These are phyloP conservation scores for Termitomyces sp. DNA, from an alignment of 768 basidiomycete genomes.

Conservation along the genomic window DNA sequence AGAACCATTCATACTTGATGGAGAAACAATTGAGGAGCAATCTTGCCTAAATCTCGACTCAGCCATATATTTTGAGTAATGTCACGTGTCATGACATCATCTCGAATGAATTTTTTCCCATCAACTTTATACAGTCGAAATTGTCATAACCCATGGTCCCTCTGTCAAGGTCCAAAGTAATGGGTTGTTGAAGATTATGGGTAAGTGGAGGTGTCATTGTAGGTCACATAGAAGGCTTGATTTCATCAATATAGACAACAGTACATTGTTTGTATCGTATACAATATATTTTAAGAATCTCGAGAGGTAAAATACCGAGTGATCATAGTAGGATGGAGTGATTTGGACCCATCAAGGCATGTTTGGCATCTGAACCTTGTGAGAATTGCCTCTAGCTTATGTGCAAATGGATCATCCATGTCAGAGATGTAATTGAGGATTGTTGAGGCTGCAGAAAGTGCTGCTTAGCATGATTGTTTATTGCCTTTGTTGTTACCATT, in stretches of 20 bases:
- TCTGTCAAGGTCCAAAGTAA: neutral
- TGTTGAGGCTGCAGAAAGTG: conserved; percentile 20
- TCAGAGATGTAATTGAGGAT: conserved; percentile 19
- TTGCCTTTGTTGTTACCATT: conserved; percentile 11
- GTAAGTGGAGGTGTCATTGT: neutral
- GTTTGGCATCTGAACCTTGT: conserved; percentile 20
- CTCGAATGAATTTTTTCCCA: too few relatives aligned
- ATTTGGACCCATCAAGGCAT: neutral
- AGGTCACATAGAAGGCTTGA: neutral
- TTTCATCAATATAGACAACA: neutral
- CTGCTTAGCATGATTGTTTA: conserved; percentile 18
- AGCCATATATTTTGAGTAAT: too few relatives aligned
- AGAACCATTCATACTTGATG: too few relatives aligned
- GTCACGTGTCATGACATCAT: too few relatives aligned
- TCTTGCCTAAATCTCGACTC: too few relatives aligned
- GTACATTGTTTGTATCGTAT: neutral
- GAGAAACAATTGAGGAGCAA: too few relatives aligned
- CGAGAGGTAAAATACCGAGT: neutral
- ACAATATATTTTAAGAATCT: neutral
- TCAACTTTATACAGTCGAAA: neutral
- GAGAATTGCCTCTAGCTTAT: conserved; percentile 21
- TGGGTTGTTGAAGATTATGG: neutral
- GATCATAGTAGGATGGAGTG: neutral
- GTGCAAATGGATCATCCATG: conserved; percentile 21
- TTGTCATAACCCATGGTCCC: neutral